phyloP scores from a whole-genome alignment of 345 rosid species.

The Geranium brycei region DNA sequence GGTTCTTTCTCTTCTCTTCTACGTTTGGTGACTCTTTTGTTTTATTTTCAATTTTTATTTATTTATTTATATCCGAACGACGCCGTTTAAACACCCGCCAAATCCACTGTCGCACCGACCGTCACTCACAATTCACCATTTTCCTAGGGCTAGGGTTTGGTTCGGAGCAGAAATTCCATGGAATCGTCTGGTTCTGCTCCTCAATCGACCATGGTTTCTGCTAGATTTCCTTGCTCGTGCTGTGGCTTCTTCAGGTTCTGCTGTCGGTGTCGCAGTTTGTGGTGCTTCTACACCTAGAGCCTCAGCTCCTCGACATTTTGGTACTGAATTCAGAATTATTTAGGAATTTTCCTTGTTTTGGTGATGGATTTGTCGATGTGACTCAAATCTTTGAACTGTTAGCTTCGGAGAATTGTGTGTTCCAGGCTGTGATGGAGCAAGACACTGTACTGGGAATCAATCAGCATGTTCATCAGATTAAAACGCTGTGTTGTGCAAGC shows the following conservation, averaged over 20 bases:
- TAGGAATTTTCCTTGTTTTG: not conserved
- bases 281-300: constrained; percentile 18
- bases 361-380: constrained; percentile 58
- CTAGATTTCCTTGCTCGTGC: no score
- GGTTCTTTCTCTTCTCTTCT: no score
- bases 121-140: constrained; percentile 2
- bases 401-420: constrained; percentile 87
- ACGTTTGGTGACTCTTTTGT: no score
- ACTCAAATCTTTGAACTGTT: no score
- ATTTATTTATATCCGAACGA: no score
- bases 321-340: not conserved
- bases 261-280: constrained; percentile 34
- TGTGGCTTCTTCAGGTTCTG: no score
- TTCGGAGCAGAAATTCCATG: constrained; percentile 8
- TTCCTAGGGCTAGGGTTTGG: constrained; percentile 8
- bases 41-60: no score
- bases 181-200: constrained; percentile 14
- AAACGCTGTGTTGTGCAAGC: constrained; percentile 65
- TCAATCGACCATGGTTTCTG: constrained; percentile 1
- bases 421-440: constrained; percentile 69
- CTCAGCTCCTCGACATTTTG: not conserved
- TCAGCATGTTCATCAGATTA: constrained; percentile 68
- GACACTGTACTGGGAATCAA: constrained; percentile 86
- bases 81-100: no score
- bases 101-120: not conserved